Evolutionary conservation across 2,329 filamentous ascomycete species (phyloP).

Genomic region (Lachnellula willkommii): DNA sequence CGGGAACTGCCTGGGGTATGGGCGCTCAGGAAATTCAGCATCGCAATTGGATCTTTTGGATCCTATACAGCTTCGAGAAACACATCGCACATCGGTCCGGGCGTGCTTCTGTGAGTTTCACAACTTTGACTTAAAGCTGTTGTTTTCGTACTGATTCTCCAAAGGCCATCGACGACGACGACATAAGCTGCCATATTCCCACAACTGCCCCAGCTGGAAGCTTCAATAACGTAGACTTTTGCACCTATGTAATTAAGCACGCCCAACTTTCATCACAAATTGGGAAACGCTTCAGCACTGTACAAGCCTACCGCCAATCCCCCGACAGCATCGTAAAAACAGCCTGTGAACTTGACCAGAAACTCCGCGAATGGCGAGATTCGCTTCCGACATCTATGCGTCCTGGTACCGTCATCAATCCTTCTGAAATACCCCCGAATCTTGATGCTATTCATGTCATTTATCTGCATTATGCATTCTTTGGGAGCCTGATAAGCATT

Average conservation of each 20-base stretch:
- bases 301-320: not conserved
- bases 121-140: not conserved
- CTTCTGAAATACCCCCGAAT: not conserved
- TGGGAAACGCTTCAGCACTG: not conserved
- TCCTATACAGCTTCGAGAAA: conserved; percentile 18
- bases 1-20: not conserved
- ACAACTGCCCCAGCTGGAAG: not conserved
- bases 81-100: conserved; percentile 16
- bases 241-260: not conserved
- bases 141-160: not conserved
- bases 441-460: not conserved
- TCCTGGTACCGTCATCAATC: not conserved
- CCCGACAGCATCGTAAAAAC: not conserved
- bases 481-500: conserved; percentile 4
- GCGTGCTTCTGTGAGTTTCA: conserved; percentile 17
- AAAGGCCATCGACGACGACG: conserved; percentile 15
- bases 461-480: conserved; percentile 7
- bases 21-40: conserved; percentile 1
- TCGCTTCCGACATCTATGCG: not conserved
- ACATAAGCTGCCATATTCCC: conserved; percentile 15
- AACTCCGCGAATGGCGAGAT: not conserved
- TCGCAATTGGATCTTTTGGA: conserved; percentile 20
- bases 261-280: not conserved
- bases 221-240: conserved; percentile 2
- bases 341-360: not conserved